These are phyloP conservation scores for Phytophthora citricola DNA, from an alignment of 352 stramenopile species.

Conservation along the genomic window DNA sequence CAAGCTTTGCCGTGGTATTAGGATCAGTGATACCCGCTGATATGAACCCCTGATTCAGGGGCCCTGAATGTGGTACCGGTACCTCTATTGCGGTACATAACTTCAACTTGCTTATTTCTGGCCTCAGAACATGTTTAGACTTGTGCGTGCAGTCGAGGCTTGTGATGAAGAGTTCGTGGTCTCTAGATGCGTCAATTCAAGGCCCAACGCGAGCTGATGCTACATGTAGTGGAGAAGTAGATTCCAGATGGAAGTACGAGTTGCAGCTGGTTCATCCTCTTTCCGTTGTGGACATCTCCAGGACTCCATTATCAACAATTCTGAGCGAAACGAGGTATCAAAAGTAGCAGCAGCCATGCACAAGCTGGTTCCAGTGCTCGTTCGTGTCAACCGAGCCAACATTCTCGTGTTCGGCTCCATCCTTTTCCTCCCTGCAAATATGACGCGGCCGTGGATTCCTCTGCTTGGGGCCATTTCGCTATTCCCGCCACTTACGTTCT, in stretches of 20 bases:
- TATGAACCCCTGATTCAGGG: too few species aligned
- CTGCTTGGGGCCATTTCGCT: slow-evolving; percentile 15
- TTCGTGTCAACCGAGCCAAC: slow-evolving; percentile 19
- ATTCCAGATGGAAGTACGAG: slow-evolving; percentile 15
- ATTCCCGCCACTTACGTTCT: slow-evolving; percentile 8
- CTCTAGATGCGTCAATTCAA: slow-evolving; percentile 3
- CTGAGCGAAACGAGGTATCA: background rate
- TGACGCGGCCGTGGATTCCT: slow-evolving; percentile 15
- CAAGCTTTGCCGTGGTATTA: too few species aligned
- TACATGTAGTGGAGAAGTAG: background rate
- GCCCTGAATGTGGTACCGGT: too few species aligned
- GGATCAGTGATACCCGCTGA: too few species aligned
- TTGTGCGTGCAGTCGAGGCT: too few species aligned
- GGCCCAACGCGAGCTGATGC: slow-evolving; percentile 7
- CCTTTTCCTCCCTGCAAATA: slow-evolving; percentile 13
- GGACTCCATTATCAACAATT: slow-evolving; percentile 14
- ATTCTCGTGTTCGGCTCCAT: slow-evolving; percentile 21
- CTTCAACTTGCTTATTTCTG: background rate
- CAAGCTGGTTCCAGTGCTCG: slow-evolving; percentile 11
- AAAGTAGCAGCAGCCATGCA: slow-evolving; percentile 8
- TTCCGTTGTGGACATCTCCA: slow-evolving; percentile 15
- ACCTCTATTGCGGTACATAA: background rate
- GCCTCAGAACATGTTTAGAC: too few species aligned
- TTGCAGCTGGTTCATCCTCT: slow-evolving; percentile 15
- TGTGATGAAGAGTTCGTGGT: too few species aligned